Percentiles rank a stretch among this genome's conserved stretches.
phyloP scores from a whole-genome alignment of 805 yeast species.

The Ogataea trehaloabstinens region DNA sequence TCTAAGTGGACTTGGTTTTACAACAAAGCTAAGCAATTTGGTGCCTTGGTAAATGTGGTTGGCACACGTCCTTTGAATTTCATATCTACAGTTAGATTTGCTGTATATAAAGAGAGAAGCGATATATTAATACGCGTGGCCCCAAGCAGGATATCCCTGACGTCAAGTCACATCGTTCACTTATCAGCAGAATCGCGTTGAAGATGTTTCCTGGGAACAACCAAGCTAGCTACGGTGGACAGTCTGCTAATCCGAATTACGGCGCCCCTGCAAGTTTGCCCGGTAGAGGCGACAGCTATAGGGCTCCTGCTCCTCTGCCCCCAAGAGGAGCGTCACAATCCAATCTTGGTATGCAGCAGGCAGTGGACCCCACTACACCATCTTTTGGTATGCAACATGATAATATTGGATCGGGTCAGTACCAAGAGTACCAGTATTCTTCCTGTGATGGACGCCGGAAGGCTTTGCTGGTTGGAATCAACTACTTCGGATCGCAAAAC shows the following conservation, averaged over 20 bases:
- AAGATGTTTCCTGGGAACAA: background rate
- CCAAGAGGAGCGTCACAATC: background rate
- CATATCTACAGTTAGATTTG: no score
- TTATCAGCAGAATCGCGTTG: no score
- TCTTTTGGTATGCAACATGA: constrained; percentile 18
- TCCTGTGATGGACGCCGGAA: constrained; percentile 70
- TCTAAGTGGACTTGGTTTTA: no score
- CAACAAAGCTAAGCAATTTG: no score
- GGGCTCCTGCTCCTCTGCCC: background rate
- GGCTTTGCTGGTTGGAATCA: constrained; percentile 76
- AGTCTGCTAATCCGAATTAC: background rate
- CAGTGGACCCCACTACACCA: constrained; percentile 19
- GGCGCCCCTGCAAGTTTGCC: background rate
- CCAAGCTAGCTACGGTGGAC: background rate
- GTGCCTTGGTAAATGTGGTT: no score
- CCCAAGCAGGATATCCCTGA: no score
- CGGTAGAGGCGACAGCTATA: background rate
- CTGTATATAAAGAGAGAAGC: no score
- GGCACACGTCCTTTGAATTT: no score
- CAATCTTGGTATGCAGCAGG: constrained; percentile 7
- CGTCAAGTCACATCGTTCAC: no score
- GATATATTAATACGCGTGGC: no score
- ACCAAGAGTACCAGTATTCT: constrained; percentile 49
- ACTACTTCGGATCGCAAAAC: constrained; percentile 64
- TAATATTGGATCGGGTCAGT: constrained; percentile 31